Conservation (phyloP, 352 stramenopile species). For the Phytophthora macrochlamydospora region DNA sequence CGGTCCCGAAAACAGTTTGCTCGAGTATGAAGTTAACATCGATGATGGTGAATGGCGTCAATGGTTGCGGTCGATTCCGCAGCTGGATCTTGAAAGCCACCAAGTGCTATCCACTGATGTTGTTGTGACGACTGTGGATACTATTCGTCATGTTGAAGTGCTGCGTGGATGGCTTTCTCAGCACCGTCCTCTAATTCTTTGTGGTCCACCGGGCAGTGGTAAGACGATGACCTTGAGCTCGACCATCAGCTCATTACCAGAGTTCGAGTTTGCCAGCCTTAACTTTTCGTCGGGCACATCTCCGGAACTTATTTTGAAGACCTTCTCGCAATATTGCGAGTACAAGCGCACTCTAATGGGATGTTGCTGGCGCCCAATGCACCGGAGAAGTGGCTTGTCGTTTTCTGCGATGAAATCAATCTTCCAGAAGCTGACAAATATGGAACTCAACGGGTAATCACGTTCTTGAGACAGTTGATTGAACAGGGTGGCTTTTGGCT, state of each 20-base stretch:
- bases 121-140: conserved; percentile 99
- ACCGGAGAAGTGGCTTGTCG: conserved; percentile 97
- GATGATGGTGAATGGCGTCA: conserved; percentile 97
- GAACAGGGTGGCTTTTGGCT: conserved; percentile 96
- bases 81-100: conserved; percentile 98
- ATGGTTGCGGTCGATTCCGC: conserved; percentile 96
- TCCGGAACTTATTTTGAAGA: conserved; percentile 98
- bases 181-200: conserved; percentile 97
- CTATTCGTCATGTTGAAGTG: conserved; percentile 98
- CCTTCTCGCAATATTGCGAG: conserved; percentile 98
- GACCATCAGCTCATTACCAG: conserved; percentile 96
- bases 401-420: conserved; percentile 99
- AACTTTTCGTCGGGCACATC: conserved; percentile 99
- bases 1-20: conserved; percentile 81
- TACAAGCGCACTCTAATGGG: conserved; percentile 97
- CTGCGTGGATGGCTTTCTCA: conserved; percentile 97
- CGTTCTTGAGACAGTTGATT: conserved; percentile 98
- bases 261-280: conserved; percentile 98
- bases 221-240: conserved; percentile 99
- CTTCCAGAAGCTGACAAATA: conserved; percentile 98
- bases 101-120: conserved; percentile 96
- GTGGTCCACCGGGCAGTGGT: conserved; percentile 97
- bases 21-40: conserved; percentile 97
- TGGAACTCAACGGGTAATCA: conserved; percentile 99
- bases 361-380: conserved; percentile 95